A percentile compares a stretch with the other conserved stretches of the same genome.
Evolutionary conservation across 192 early-diverging fungal species (phyloP).

Genomic region (Linnemannia elongata): DNA sequence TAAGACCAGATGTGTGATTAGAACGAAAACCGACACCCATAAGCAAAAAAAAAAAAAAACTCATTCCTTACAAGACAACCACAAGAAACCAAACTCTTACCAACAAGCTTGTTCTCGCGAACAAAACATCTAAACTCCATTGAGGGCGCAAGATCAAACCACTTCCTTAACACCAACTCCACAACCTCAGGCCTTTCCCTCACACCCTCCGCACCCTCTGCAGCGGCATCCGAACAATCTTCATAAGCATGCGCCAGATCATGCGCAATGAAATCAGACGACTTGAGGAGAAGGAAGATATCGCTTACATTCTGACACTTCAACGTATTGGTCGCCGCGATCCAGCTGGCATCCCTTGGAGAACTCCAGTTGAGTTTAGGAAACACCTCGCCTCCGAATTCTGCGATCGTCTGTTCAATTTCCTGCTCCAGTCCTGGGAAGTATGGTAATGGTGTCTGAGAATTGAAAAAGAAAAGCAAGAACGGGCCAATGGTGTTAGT

Average conservation of each 20-base stretch:
- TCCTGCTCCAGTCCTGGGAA: conserved; percentile 75
- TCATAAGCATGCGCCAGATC: conserved; percentile 87
- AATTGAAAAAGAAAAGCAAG: conserved; percentile 8
- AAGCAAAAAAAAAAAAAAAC: background rate
- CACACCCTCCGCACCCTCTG: conserved; percentile 4
- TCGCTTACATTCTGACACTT: conserved; percentile 84
- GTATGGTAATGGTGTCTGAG: conserved; percentile 49
- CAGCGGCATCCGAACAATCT: conserved; percentile 65
- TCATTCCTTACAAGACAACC: no score
- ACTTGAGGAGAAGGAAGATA: conserved; percentile 91
- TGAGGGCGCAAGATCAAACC: conserved; percentile 90
- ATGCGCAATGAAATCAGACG: conserved; percentile 90
- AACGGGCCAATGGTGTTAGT: background rate
- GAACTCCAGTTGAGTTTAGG: conserved; percentile 97
- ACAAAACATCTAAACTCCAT: conserved; percentile 99
- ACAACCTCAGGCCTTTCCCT: conserved; percentile 59
- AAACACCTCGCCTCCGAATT: conserved; percentile 86
- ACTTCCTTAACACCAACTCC: conserved; percentile 89
- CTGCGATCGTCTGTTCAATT: conserved; percentile 76
- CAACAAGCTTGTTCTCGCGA: conserved; percentile 74
- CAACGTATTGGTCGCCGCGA: conserved; percentile 82
- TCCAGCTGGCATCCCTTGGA: conserved; percentile 95
- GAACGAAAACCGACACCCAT: background rate
- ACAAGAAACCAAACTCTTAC: conserved; percentile 52
- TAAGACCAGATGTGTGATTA: background rate